phyloP scores from a whole-genome alignment of 768 basidiomycete species.

The Chalciporus piperatus region DNA sequence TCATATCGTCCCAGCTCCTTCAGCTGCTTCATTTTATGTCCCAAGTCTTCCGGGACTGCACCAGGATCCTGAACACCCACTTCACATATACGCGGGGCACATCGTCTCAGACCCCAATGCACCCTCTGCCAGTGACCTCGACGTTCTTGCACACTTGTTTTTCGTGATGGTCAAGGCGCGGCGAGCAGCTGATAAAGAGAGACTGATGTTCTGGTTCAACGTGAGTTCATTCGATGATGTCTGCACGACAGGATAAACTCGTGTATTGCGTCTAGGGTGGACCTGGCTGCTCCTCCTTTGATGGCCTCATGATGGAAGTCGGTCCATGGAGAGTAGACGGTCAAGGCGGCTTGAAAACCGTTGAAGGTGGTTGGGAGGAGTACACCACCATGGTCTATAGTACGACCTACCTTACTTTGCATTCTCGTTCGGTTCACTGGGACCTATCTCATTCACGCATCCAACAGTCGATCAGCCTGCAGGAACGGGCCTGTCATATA shows the following conservation, averaged over 20 bases:
- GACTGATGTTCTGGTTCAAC: conserved; percentile 97
- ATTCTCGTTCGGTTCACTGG: neutral
- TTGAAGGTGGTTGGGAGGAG: conserved; percentile 96
- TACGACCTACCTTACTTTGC: conserved; percentile 40
- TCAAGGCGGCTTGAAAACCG: conserved; percentile 63
- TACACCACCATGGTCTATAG: conserved; percentile 92
- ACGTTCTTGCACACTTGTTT: conserved; percentile 75
- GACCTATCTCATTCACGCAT: conserved; percentile 1
- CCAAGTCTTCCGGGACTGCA: conserved; percentile 71
- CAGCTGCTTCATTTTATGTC: conserved; percentile 85
- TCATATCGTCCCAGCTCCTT: conserved; percentile 48
- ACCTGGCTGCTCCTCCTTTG: conserved; percentile 96
- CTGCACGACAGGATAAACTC: neutral
- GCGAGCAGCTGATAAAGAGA: conserved; percentile 82
- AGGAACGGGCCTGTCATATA: conserved; percentile 92
- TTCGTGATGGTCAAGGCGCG: conserved; percentile 90
- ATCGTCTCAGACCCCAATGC: conserved; percentile 73
- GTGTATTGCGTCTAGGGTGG: conserved; percentile 60
- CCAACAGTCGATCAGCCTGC: conserved; percentile 91
- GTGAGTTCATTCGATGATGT: conserved; percentile 41
- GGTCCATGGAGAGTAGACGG: conserved; percentile 86
- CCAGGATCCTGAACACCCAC: conserved; percentile 63
- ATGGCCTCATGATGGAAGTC: conserved; percentile 98
- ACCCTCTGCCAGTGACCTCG: conserved; percentile 46
- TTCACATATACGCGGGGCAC: conserved; percentile 85